Evolutionary conservation across 305 asterid genomes (phyloP), one percentile per base, ranked within the genome.

Genomic region (Monarda citriodora): DNA sequence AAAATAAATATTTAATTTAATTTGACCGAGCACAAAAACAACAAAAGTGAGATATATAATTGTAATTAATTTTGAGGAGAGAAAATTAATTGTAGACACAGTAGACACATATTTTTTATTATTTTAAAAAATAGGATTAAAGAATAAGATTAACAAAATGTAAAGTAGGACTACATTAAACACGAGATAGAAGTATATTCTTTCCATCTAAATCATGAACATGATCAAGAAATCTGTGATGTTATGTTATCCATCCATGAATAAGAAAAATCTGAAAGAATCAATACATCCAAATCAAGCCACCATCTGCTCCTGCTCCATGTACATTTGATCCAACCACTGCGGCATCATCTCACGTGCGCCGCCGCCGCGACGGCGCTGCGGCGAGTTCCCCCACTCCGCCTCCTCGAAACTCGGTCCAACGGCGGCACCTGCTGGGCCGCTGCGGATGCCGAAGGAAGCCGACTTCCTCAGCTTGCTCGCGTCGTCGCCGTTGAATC

Each of bases 391-490:
- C 61, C 74, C 84, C 84, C 84, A 81, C 25, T 72, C 79, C 2
- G 77, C 77, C 75, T 78, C 83, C 15, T 61, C 61, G 2, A 26
- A 26, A 22, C 20, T 46, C 5, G 51, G 56, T 1, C 48, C 8
- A 6, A 66, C 22, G 23, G 70, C 49, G 8, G 44, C 29, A 5
- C 76, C 32, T 8, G 32, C 32, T 8, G 32, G 32, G 7, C 32
- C 85, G 15, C 72, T 63, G 17, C 81, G 76, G 44, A 77, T 40
- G 7, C 85, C 96, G 22, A 91, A 91, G 9, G 98, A 89, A 0
- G 90, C 82, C 0, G 98, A 91, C 60, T 81, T 89, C 59, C 84
- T 77, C 11, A 91, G 91, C 78, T 81, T 84, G 78, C 59, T 77
- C 6, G 53, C 79, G 12, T 86, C 94, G 3, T 82, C 94, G 8